Conservation (phyloP, 495 filamentous ascomycete genomes). For the Tuber borchii region DNA sequence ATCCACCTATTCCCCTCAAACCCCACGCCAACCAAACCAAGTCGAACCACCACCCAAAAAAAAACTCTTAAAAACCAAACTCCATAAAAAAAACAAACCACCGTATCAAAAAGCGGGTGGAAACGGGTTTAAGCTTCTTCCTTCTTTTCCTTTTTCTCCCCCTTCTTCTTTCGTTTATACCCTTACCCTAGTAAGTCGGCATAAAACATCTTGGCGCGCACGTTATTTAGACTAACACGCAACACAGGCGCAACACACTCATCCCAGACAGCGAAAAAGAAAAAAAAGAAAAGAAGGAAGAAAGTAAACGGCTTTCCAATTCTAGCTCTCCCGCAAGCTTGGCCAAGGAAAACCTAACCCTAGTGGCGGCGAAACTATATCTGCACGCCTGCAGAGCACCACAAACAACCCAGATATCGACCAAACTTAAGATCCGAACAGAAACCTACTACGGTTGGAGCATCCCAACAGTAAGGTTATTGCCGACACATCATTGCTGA, state of each 20-base stretch:
- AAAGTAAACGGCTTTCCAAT: constrained; percentile 3
- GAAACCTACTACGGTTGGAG: background rate
- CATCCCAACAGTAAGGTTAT: background rate
- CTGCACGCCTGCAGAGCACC: background rate
- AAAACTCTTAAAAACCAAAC: too few relatives aligned
- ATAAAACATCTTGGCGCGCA: background rate
- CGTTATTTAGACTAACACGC: background rate
- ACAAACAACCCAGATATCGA: constrained; percentile 1
- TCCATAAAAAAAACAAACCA: too few relatives aligned
- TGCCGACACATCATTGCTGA: background rate
- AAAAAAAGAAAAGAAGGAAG: too few relatives aligned
- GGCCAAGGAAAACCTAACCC: background rate
- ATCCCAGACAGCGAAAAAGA: background rate
- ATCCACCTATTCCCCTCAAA: too few relatives aligned
- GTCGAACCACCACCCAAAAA: too few relatives aligned
- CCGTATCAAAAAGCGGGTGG: too few relatives aligned
- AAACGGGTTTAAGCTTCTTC: too few relatives aligned
- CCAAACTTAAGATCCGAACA: background rate
- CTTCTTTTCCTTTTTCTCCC: too few relatives aligned
- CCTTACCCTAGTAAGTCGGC: background rate
- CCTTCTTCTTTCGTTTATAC: background rate
- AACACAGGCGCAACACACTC: background rate
- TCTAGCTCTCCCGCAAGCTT: background rate
- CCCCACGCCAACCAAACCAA: too few relatives aligned
- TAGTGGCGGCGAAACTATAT: background rate